Evolutionary conservation across 2,329 filamentous ascomycete genomes (phyloP), one percentile per base, ranked within the genome.

Genomic region (Ophioceras dolichostomum): DNA sequence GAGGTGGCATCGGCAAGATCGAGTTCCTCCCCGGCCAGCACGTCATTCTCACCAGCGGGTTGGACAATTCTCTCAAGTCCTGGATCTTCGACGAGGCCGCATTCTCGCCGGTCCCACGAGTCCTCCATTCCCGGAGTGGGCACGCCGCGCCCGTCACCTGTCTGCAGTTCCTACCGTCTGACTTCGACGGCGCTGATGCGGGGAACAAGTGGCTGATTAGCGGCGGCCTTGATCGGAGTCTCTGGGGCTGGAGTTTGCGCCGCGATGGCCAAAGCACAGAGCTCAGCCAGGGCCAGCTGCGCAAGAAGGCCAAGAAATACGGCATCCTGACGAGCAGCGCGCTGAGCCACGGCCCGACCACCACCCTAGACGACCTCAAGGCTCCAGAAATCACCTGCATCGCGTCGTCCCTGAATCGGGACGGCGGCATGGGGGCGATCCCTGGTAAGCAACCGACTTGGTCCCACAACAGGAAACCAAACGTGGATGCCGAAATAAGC

Each of bases 1-100:
- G 76, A 12, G 83, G 84, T 20, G 89, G 88, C 4, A 74, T 95
- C 33, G 93, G 79, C 62, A 88, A 83, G 52, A 65, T 94, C 16
- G 85, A 95, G 49, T 98, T 98, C 49, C 67, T 98, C 10, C 65
- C 79, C 13, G 89, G 88, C 0, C 93, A 98, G 55, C 83, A 86
- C 5, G 81, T 96, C 3, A 73, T 98, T 30, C 67, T 96, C 20
- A 94, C 87, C 9, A 91, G 86, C 45, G 93, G 91, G 4, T 69
- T 83, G 34, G 91, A 98, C 56, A 98, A 98, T 59, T 85, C 88
- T 9, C 64, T 98, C 41, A 93, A 89, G 55, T 88, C 87, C 5
- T 95, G 89, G 89, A 91, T 96, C 43, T 94, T 95, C 49, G 89
- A 96, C 51, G 81, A 93, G 55, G 80, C 79, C 0, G 88, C 89